Percentiles rank a stretch among this genome's conserved stretches.
Evolutionary conservation across 108 stramenopile genomes (phyloP).

Genomic region (Cyclotella kingstonii): DNA sequence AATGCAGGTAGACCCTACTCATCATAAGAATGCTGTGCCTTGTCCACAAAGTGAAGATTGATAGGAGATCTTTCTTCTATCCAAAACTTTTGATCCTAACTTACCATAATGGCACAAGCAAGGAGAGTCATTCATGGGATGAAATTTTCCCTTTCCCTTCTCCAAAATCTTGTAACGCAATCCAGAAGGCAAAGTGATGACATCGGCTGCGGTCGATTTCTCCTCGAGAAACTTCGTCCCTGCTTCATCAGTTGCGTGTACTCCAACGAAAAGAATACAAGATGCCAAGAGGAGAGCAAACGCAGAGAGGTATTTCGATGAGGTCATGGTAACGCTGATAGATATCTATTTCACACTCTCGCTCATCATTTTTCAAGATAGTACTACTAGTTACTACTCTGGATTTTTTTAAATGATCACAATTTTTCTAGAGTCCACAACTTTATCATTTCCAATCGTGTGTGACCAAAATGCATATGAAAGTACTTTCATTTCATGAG

Average conservation of each 20-base stretch:
- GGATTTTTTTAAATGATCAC: not conserved
- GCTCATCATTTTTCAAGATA: not conserved
- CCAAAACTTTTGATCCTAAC: too few species aligned
- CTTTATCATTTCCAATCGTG: too few species aligned
- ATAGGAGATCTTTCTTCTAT: too few species aligned
- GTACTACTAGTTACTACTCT: not conserved
- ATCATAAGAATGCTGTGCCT: too few species aligned
- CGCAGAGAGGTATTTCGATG: not conserved
- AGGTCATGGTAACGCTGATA: not conserved
- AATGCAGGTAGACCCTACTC: not conserved
- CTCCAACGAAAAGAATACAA: slow-evolving; percentile 21
- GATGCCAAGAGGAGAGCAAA: slow-evolving; percentile 10
- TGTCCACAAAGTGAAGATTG: too few species aligned
- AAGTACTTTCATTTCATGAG: too few species aligned
- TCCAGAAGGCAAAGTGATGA: slow-evolving; percentile 71
- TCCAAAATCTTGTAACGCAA: slow-evolving; percentile 85
- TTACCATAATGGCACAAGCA: slow-evolving; percentile 84
- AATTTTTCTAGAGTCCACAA: too few species aligned
- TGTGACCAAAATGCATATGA: too few species aligned
- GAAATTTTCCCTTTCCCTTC: slow-evolving; percentile 57
- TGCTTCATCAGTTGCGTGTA: slow-evolving; percentile 65
- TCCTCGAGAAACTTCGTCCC: slow-evolving; percentile 71
- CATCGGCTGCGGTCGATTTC: slow-evolving; percentile 71
- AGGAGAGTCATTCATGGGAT: slow-evolving; percentile 66
- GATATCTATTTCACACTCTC: too few species aligned